Conservation (phyloP, 2,329 filamentous ascomycete species). For the Verticillium dahliae region DNA sequence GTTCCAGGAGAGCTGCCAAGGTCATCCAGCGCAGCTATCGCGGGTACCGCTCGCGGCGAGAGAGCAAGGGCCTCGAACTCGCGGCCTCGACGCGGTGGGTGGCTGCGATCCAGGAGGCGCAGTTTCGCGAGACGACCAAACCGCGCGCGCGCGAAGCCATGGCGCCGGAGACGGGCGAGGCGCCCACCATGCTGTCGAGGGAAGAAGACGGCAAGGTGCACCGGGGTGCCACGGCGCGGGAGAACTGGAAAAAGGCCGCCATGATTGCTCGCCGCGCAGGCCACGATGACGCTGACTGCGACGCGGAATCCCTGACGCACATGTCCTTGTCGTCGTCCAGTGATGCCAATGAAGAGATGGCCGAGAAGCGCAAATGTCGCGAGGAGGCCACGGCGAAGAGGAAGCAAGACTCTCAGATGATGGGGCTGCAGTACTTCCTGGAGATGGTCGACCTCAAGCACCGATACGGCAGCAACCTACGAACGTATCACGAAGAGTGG, state of each 20-base stretch:
- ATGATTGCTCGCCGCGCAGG: conserved; percentile 66
- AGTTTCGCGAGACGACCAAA: conserved; percentile 43
- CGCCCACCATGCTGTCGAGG: conserved; percentile 6
- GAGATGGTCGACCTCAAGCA: conserved; percentile 86
- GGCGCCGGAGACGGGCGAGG: conserved; percentile 4
- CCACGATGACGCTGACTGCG: conserved; percentile 45
- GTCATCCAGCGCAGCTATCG: conserved; percentile 68
- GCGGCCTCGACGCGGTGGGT: conserved; percentile 67
- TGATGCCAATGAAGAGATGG: conserved; percentile 28
- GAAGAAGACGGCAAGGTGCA: conserved; percentile 1
- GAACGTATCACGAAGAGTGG: conserved; percentile 80
- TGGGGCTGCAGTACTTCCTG: conserved; percentile 80
- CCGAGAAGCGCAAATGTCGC: conserved; percentile 29
- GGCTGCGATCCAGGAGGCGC: conserved; percentile 55
- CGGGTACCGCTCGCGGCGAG: conserved; percentile 66
- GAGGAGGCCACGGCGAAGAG: conserved; percentile 48
- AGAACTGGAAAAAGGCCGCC: conserved; percentile 71
- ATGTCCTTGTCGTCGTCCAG: conserved; percentile 19
- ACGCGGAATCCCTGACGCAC: conserved; percentile 16
- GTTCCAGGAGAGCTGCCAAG: conserved; percentile 39
- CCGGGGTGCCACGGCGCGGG: conserved; percentile 39
- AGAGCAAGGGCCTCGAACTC: conserved; percentile 62
- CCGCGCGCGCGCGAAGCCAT: conserved; percentile 29
- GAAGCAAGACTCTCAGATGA: conserved; percentile 64
- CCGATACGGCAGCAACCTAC: conserved; percentile 76